phyloP scores from a whole-genome alignment of 108 stramenopile species.

The Cyclotella atomus region DNA sequence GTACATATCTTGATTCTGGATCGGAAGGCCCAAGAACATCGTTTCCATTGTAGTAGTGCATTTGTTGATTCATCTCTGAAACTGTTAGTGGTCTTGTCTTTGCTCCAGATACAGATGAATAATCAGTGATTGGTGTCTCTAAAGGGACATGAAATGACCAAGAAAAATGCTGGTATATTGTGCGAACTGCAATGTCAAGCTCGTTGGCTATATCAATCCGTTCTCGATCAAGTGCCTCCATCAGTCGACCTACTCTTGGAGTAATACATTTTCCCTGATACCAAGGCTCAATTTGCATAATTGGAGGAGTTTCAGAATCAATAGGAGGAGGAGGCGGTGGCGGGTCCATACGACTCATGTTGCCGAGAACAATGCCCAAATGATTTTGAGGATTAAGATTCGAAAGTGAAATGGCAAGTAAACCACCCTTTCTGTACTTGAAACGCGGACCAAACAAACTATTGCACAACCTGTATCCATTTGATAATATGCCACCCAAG shows the following conservation, averaged over 20 bases:
- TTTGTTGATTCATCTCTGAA: constrained; percentile 75
- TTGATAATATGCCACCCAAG: neutral
- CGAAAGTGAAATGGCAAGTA: constrained; percentile 68
- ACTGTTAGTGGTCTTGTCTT: constrained; percentile 45
- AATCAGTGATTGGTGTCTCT: constrained; percentile 21
- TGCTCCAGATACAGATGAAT: neutral
- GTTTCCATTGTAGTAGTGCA: constrained; percentile 56
- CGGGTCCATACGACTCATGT: constrained; percentile 75
- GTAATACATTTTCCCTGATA: constrained; percentile 69
- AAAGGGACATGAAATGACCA: constrained; percentile 68
- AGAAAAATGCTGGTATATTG: constrained; percentile 67
- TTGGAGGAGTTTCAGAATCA: constrained; percentile 3
- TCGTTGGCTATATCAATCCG: constrained; percentile 62
- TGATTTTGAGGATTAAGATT: constrained; percentile 80
- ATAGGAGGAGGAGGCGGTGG: constrained; percentile 43
- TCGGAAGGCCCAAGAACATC: constrained; percentile 65
- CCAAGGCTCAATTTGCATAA: constrained; percentile 53
- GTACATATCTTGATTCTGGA: constrained; percentile 62
- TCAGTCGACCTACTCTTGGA: constrained; percentile 61
- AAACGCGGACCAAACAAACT: constrained; percentile 57
- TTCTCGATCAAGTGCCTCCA: constrained; percentile 67
- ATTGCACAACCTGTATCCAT: constrained; percentile 43
- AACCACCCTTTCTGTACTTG: constrained; percentile 48
- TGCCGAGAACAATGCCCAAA: constrained; percentile 66
- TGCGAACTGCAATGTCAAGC: constrained; percentile 56